phyloP scores from a whole-genome alignment of 148 eudicot species.

The Suaeda aralocaspica region DNA sequence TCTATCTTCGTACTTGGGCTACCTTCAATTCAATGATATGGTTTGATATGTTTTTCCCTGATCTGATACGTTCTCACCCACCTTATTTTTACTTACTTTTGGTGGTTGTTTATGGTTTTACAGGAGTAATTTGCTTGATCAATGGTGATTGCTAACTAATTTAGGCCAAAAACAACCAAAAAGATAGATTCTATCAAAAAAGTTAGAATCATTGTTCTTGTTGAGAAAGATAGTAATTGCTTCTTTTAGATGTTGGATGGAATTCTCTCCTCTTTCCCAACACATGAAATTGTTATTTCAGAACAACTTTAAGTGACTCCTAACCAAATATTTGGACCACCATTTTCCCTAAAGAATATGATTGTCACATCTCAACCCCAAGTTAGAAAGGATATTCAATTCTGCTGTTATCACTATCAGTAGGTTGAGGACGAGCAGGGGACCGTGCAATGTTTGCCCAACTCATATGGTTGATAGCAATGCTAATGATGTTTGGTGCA shows the following conservation, averaged over 20 bases:
- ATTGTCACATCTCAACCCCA: conserved; percentile 4
- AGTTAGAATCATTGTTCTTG: not conserved
- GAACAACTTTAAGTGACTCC: not conserved
- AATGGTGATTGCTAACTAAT: not conserved
- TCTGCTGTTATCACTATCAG: conserved; percentile 1
- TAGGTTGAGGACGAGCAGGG: conserved; percentile 2
- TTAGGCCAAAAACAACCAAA: not conserved
- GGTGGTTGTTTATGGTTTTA: not conserved
- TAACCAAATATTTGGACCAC: conserved; percentile 18
- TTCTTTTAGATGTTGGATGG: not conserved
- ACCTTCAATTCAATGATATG: too few species aligned
- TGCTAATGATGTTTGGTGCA: not conserved
- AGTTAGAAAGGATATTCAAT: conserved; percentile 3
- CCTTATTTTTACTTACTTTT: too few species aligned
- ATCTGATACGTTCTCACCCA: too few species aligned
- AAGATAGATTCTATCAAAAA: not conserved
- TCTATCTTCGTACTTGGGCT: too few species aligned
- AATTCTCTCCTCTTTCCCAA: not conserved
- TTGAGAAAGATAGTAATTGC: not conserved
- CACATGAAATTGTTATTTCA: conserved; percentile 4
- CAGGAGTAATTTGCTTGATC: not conserved
- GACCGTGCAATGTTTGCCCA: conserved; percentile 9
- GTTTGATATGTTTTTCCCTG: too few species aligned
- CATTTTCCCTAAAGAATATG: not conserved
- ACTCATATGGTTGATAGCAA: not conserved